Evolutionary conservation across 1,139 yeast genomes (phyloP), one percentile per base, ranked within the genome.

Genomic region (Geotrichum bryndzae): DNA sequence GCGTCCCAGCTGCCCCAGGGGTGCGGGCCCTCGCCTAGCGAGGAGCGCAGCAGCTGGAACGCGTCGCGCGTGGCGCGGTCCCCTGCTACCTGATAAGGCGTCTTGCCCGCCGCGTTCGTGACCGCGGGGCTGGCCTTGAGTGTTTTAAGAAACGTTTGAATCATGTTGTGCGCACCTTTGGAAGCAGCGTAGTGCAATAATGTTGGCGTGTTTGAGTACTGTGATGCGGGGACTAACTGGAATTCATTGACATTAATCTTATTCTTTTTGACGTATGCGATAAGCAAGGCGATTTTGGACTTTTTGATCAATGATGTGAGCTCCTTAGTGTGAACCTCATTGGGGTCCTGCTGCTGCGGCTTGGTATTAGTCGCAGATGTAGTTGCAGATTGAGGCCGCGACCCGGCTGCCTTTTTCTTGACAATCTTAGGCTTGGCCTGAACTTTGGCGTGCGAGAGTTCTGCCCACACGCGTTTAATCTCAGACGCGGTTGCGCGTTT

Each of bases 401-500:
- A 61, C 64, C 63, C 64, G 66, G 67, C 66, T 68, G 71, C 61
- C 68, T 57, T 62, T 62, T 51, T 58, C 63, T 70, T 72, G 61
- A 76, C 77, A 51, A 79, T 72, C 68, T 79, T 77, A 0, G 96
- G 95, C 27, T 80, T 74, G n/a, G 83, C 83, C 13, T 82, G 76
- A 0, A 84, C 72, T 53, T 79, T 77, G 66, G 88, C 76, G 67
- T 88, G 85, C 0, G 92, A 79, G 63, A 94, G 77, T 66, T 87
- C 86, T 33, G 84, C 80, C 98, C 99, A 94, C 0, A 96, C 90
- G 56, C 86, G 81, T 70, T 86, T 89, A 67, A 95, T 76, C 72
- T 92, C 99, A 1, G 84, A 77, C 0, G 88, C 81, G 0, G 97
- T 92, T 0, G 99, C 96, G 67, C 97, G 81, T 62, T 84, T 84